Evolutionary conservation across 441 rosid genomes (phyloP), one percentile per base, ranked within the genome.

Genomic region (Erodium moschatum): DNA sequence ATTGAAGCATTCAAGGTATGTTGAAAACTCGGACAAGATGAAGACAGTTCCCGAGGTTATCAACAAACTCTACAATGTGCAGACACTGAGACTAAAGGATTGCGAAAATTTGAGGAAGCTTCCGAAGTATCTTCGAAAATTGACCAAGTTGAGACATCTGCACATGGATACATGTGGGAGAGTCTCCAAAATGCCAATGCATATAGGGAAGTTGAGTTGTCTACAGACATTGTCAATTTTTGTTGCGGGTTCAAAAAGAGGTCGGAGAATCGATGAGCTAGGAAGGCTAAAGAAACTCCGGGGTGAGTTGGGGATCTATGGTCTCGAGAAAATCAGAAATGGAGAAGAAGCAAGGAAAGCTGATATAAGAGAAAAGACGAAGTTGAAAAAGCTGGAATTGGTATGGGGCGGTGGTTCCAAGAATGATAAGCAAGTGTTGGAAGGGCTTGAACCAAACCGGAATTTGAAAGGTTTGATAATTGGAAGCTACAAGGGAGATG

Each of bases 361-460:
- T 0, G 13, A 42, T 42, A 42, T 5, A 12, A 42, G 48, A 9
- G 13, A 42, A 12, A 42, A 42, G 48, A 42, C 10, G 5, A 42
- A 42, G 48, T 12, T 42, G 48, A 42, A 42, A 13, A 42, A 6
- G 0, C 48, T 42, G 48, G 13, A 42, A 42, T 42, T 8, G 2
- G 13, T 9, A 42, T 42, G 48, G 48, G 13, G 48, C 9, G 48
- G 6, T 42, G 7, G 12, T 42, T 42, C 48, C 1, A 2, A 9
- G 13, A 42, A 42, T 8, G 48, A 42, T 42, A 24, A 69, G 48
- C 19, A 60, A 2, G 72, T 69, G 9, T 0, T 69, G 19, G 72
- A 69, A 16, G 66, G 56, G 8, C 58, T 69, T 9, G 4, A 62
- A 16, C 72, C 72, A 60, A 58, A 63, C 66, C 21, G 58, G 48